phyloP scores from a whole-genome alignment of 768 basidiomycete species.

The Botryobasidium botryosum region DNA sequence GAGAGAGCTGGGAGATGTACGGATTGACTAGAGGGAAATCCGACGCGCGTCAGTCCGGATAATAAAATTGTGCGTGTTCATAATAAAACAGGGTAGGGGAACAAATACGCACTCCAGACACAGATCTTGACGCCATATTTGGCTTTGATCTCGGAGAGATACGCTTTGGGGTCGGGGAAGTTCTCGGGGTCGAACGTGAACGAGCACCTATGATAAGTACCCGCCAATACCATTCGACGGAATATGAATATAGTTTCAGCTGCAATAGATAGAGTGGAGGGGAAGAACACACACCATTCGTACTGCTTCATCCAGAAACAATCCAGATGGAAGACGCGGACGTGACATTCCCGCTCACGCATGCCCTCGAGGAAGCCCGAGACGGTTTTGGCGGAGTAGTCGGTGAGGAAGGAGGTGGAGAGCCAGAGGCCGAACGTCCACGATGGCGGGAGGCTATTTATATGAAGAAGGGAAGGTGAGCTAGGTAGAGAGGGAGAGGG shows the following conservation, averaged over 20 bases:
- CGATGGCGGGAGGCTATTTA: slow-evolving; percentile 34
- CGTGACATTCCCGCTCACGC: slow-evolving; percentile 40
- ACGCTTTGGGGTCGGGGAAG: slow-evolving; percentile 49
- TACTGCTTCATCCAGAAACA: slow-evolving; percentile 23
- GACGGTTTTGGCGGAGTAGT: slow-evolving; percentile 44
- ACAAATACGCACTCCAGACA: slow-evolving; percentile 40
- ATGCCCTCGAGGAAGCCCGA: slow-evolving; percentile 55
- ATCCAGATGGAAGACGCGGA: slow-evolving; percentile 60
- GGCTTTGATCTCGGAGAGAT: slow-evolving; percentile 29
- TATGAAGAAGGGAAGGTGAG: background rate
- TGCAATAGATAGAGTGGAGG: background rate
- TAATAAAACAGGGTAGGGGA: background rate
- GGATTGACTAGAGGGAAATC: slow-evolving; percentile 33
- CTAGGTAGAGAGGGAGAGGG: background rate
- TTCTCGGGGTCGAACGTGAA: slow-evolving; percentile 64
- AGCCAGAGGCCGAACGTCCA: slow-evolving; percentile 72
- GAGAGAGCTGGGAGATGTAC: slow-evolving; percentile 52
- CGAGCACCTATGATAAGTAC: slow-evolving; percentile 31
- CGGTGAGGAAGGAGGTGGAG: slow-evolving; percentile 60
- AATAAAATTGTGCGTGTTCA: background rate
- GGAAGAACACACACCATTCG: slow-evolving; percentile 6
- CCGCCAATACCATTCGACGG: background rate
- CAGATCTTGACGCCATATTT: slow-evolving; percentile 52
- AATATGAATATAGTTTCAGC: background rate
- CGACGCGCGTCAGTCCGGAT: background rate